Conservation (phyloP, 345 rosid species). For the Trapa incisa region DNA sequence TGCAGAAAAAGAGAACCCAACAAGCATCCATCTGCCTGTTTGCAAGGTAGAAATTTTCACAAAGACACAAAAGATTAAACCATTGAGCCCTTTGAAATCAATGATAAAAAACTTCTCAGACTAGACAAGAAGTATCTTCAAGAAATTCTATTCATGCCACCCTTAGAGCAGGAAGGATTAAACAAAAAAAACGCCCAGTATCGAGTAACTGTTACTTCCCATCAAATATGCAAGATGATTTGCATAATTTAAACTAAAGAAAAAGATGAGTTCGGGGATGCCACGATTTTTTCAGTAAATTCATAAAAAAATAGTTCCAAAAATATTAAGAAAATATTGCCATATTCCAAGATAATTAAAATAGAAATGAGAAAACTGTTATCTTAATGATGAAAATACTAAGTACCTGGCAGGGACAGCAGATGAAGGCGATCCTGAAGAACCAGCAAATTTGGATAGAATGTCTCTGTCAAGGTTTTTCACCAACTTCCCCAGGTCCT, state of each 20-base stretch:
- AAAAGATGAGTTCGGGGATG: neutral
- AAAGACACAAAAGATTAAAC: neutral
- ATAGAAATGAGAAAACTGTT: no score
- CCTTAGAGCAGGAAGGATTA: neutral
- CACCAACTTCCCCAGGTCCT: slow-evolving; percentile 50
- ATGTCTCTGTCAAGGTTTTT: slow-evolving; percentile 31
- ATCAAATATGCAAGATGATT: neutral
- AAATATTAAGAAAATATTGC: no score
- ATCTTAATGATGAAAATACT: neutral
- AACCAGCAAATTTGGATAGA: slow-evolving; percentile 29
- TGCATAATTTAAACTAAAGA: neutral
- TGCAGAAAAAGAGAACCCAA: neutral
- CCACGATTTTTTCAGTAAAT: neutral
- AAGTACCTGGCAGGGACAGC: slow-evolving; percentile 9
- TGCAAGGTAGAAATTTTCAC: neutral
- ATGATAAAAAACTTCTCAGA: neutral
- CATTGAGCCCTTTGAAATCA: neutral
- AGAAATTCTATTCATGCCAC: neutral
- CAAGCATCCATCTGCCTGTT: neutral
- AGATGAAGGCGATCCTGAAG: slow-evolving; percentile 21
- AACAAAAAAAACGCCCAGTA: neutral
- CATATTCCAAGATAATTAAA: no score
- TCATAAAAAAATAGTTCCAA: neutral
- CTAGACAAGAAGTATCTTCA: neutral
- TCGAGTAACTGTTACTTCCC: neutral